These are phyloP conservation scores for Fusarium denticulatum DNA, from an alignment of 2,329 filamentous ascomycete genomes.

Conservation along the genomic window DNA sequence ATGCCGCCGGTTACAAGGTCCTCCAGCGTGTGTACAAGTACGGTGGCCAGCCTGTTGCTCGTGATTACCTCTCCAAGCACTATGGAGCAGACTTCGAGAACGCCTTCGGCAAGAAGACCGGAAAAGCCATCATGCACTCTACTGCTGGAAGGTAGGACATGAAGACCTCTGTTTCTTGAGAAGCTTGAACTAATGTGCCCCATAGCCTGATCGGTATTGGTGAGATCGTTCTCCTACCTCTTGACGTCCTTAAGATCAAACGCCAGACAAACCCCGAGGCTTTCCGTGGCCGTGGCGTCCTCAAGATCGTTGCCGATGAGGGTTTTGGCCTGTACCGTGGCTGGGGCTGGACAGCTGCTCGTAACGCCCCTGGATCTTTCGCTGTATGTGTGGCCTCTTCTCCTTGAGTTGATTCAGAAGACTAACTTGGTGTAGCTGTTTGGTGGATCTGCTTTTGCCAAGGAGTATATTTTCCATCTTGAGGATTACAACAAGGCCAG, in stretches of 20 bases:
- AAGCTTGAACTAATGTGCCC: slow-evolving; percentile 28
- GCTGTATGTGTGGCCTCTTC: slow-evolving; percentile 69
- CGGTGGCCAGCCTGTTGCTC: slow-evolving; percentile 93
- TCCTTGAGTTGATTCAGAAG: not conserved
- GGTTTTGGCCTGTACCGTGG: slow-evolving; percentile 96
- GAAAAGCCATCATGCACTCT: slow-evolving; percentile 98
- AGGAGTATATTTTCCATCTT: slow-evolving; percentile 92
- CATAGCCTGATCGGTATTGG: slow-evolving; percentile 91
- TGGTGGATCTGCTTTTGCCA: slow-evolving; percentile 95
- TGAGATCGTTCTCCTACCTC: slow-evolving; percentile 92
- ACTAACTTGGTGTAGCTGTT: slow-evolving; percentile 74
- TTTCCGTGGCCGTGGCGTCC: slow-evolving; percentile 90
- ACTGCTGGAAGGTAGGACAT: slow-evolving; percentile 81
- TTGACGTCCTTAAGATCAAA: slow-evolving; percentile 99
- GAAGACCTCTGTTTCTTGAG: not conserved
- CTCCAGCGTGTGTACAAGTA: slow-evolving; percentile 99
- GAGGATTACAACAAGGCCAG: slow-evolving; percentile 93
- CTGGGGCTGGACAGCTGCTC: slow-evolving; percentile 96
- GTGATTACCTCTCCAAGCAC: slow-evolving; percentile 85
- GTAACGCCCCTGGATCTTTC: slow-evolving; percentile 96
- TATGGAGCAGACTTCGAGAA: slow-evolving; percentile 85
- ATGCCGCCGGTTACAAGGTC: slow-evolving; percentile 97
- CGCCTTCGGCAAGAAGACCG: slow-evolving; percentile 94
- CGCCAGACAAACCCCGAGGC: slow-evolving; percentile 98
- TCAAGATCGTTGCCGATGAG: slow-evolving; percentile 91